Evolutionary conservation across 2,329 filamentous ascomycete species (phyloP).

Genomic region (Pseudogymnoascus sp.): DNA sequence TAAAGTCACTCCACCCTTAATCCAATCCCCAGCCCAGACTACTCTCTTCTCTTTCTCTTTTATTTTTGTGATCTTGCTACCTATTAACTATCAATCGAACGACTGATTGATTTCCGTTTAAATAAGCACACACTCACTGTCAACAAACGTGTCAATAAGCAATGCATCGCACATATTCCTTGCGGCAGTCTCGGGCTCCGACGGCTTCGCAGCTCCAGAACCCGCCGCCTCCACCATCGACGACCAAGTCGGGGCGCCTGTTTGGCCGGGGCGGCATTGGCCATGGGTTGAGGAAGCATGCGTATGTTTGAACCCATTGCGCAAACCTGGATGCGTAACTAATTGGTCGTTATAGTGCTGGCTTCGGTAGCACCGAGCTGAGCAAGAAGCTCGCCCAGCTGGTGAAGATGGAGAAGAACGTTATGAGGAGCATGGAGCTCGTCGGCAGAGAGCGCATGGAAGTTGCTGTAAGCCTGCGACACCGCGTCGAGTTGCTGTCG

Average conservation of each 20-base stretch:
- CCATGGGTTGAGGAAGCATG: conserved; percentile 30
- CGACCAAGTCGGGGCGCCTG: conserved; percentile 82
- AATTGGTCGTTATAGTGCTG: conserved; percentile 46
- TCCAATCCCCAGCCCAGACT: background rate
- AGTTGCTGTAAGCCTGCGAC: conserved; percentile 65
- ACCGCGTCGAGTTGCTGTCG: background rate
- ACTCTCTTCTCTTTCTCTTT: background rate
- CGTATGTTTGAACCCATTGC: conserved; percentile 36
- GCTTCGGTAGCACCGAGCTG: conserved; percentile 71
- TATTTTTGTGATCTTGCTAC: background rate
- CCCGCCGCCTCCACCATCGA: conserved; percentile 82
- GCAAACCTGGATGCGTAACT: conserved; percentile 29
- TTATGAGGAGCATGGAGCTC: conserved; percentile 95
- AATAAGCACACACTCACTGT: background rate
- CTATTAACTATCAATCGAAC: conserved; percentile 2
- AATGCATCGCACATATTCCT: conserved; percentile 99
- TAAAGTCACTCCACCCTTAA: conserved; percentile 4
- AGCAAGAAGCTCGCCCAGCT: conserved; percentile 96
- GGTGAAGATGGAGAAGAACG: conserved; percentile 99
- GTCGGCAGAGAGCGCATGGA: conserved; percentile 97
- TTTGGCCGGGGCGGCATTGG: conserved; percentile 81
- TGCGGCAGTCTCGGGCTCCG: conserved; percentile 93
- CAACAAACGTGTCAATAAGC: conserved; percentile 20
- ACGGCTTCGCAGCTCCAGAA: conserved; percentile 75
- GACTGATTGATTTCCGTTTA: background rate